These are phyloP conservation scores for Dalbergia cochinchinensis DNA, from an alignment of 306 rosid species.

Conservation along the genomic window DNA sequence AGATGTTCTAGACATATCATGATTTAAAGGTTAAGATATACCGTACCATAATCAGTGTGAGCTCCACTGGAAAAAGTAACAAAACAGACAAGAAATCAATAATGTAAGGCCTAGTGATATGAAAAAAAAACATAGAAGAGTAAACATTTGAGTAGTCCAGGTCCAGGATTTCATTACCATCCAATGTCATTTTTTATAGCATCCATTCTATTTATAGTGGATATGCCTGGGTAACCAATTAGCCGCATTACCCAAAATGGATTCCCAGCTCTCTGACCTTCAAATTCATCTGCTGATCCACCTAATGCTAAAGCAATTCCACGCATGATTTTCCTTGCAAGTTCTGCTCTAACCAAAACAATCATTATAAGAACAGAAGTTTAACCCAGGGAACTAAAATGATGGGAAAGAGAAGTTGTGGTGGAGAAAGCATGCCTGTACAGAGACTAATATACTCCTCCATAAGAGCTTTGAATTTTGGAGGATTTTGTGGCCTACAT, in stretches of 20 bases:
- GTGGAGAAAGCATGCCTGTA: constrained; percentile 66
- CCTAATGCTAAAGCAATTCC: constrained; percentile 92
- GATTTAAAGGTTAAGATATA: constrained; percentile 46
- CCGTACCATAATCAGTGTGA: constrained; percentile 98
- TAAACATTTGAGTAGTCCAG: constrained; percentile 12
- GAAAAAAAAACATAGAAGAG: neutral
- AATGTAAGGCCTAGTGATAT: constrained; percentile 33
- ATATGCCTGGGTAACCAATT: constrained; percentile 75
- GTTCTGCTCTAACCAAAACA: constrained; percentile 61
- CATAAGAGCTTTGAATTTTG: constrained; percentile 62
- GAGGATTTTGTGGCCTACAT: constrained; percentile 84
- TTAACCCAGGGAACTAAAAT: neutral
- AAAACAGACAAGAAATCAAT: constrained; percentile 48
- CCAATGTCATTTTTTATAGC: constrained; percentile 66
- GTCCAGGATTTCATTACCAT: constrained; percentile 65
- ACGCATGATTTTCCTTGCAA: constrained; percentile 83
- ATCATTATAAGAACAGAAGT: constrained; percentile 9
- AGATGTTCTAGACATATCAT: constrained; percentile 24
- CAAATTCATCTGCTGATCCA: constrained; percentile 88
- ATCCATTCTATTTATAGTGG: constrained; percentile 52
- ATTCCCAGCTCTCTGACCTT: constrained; percentile 91
- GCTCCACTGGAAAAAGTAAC: constrained; percentile 70
- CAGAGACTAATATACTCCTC: constrained; percentile 82
- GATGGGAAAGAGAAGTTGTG: neutral
- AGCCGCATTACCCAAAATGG: constrained; percentile 92